Evolutionary conservation across 2,329 filamentous ascomycete genomes (phyloP), one percentile per base, ranked within the genome.

Genomic region (Colletotrichum lindemuthianum): DNA sequence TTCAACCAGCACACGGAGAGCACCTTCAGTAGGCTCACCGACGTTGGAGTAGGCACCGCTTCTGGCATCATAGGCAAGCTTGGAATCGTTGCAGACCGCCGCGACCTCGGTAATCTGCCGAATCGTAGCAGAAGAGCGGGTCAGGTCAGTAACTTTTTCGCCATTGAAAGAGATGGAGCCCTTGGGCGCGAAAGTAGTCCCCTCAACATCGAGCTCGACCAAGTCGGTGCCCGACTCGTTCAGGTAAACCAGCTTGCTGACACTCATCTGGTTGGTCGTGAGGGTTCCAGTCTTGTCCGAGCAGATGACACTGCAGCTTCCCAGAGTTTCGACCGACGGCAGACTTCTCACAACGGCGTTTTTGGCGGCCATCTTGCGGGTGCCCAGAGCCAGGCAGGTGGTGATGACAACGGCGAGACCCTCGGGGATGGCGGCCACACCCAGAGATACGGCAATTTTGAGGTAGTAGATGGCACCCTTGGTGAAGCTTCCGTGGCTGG

Each of bases 391-490:
- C 66, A 99, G 83, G 78, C 96, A 99, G 36, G 96, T 98, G n/a
- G 96, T 99, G 71, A 99, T 99, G 70, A 99, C 96, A 57, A 98
- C 96, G 37, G 96, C 96, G 49, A 99, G 86, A 77, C 96, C 96
- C 81, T 99, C 96, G 0, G 96, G 96, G 74, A 99, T 99, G 69
- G 96, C 96, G 50, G 96, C 96, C 45, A 99, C 96, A 78, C 96
- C 96, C 41, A 99, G 91, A 53, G 96, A 99, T 45, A 99, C 96
- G 45, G 96, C 96, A 75, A 99, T 99, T 85, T 99, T 99, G 72
- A 99, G 88, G 79, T 99, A 99, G 85, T 99, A 99, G 74, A 99
- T 98, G 65, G 96, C 96, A 65, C 96, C 96, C 83, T 98, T 99
- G 68, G 92, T 87, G 90, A 93, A 97, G 78, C 88, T 91, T 72